phyloP scores from a whole-genome alignment of 768 basidiomycete genomes.

The Panellus pusillus region DNA sequence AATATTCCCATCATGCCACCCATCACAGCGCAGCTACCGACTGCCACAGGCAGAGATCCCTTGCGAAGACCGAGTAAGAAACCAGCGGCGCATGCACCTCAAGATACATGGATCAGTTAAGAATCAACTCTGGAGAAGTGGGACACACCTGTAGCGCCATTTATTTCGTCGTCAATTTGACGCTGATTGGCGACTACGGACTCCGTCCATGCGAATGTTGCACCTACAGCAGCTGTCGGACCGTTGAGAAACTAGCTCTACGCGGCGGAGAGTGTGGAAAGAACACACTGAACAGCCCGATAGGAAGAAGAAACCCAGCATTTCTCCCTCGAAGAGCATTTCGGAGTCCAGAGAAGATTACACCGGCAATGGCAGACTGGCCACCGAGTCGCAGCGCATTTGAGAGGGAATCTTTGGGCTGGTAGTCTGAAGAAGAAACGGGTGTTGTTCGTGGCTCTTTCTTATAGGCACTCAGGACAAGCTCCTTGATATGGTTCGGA shows the following conservation, averaged over 20 bases:
- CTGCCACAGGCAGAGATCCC: constrained; percentile 80
- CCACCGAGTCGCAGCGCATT: constrained; percentile 14
- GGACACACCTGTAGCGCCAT: constrained; percentile 61
- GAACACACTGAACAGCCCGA: constrained; percentile 84
- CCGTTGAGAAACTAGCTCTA: neutral
- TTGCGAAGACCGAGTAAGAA: constrained; percentile 87
- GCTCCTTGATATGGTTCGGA: neutral
- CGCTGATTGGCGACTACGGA: constrained; percentile 79
- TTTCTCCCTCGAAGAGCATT: constrained; percentile 73
- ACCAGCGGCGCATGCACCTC: constrained; percentile 85
- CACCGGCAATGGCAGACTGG: constrained; percentile 28
- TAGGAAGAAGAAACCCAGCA: constrained; percentile 85
- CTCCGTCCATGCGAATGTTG: constrained; percentile 82
- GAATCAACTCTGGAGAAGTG: neutral
- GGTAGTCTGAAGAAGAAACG: neutral
- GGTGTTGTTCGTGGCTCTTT: neutral
- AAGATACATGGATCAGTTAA: neutral
- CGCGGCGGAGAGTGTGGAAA: neutral
- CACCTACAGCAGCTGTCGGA: constrained; percentile 80
- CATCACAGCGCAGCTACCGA: constrained; percentile 76
- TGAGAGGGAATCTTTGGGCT: constrained; percentile 1
- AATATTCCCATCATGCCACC: constrained; percentile 81
- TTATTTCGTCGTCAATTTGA: constrained; percentile 74
- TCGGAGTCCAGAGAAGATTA: constrained; percentile 74
- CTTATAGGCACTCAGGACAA: neutral